phyloP scores from a whole-genome alignment of 2,329 filamentous ascomycete species.

The Colletotrichum scovillei region DNA sequence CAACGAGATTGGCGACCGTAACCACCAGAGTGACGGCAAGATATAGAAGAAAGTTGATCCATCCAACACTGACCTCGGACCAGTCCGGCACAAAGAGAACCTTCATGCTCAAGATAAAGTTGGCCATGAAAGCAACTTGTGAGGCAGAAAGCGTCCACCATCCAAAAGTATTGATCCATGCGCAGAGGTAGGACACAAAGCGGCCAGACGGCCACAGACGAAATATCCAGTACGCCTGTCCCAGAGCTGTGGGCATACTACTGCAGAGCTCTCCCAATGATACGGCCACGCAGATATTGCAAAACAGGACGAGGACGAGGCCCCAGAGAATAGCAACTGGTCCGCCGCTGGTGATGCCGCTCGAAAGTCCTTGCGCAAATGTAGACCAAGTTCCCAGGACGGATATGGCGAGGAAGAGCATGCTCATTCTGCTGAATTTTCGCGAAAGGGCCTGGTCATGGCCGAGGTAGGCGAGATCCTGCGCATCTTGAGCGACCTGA shows the following conservation, averaged over 20 bases:
- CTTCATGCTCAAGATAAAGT: constrained; percentile 58
- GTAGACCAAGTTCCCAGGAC: neutral
- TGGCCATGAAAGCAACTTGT: constrained; percentile 67
- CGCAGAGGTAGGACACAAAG: constrained; percentile 66
- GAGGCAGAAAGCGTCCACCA: constrained; percentile 69
- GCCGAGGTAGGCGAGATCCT: constrained; percentile 53
- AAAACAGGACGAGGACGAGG: neutral
- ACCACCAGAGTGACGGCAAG: neutral
- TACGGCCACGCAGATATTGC: neutral
- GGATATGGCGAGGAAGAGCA: constrained; percentile 54
- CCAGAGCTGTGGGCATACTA: constrained; percentile 59
- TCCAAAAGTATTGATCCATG: constrained; percentile 70
- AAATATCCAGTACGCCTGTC: constrained; percentile 69
- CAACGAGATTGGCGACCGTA: neutral
- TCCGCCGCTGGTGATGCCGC: neutral
- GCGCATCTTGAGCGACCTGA: constrained; percentile 43
- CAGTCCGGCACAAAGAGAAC: neutral
- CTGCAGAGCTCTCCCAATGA: neutral
- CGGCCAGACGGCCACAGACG: constrained; percentile 54
- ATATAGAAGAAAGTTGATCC: neutral
- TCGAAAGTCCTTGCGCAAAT: neutral
- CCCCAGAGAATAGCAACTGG: neutral
- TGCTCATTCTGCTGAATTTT: constrained; percentile 66
- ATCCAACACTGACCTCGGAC: neutral
- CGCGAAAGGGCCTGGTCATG: constrained; percentile 52